Evolutionary conservation across 1,284 basidiomycete species (phyloP).

Genomic region (Cystobasidium pallidum): DNA sequence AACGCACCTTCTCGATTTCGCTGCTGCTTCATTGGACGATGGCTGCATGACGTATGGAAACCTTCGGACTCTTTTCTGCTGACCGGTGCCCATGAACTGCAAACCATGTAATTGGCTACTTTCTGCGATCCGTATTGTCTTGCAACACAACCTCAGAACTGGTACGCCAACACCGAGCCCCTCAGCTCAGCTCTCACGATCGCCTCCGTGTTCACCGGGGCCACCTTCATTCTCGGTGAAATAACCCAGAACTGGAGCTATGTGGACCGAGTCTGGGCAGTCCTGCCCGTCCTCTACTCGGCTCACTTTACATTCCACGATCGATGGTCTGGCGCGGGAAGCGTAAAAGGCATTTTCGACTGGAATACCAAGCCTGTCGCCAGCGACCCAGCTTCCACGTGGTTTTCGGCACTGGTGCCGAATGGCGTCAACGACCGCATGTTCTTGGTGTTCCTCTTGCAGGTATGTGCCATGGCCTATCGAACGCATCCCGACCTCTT

Average conservation of each 20-base stretch:
- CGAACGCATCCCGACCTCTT: too few relatives aligned
- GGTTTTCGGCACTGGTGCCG: slow-evolving; percentile 32
- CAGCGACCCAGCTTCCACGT: slow-evolving; percentile 5
- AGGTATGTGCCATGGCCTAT: too few relatives aligned
- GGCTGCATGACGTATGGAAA: too few relatives aligned
- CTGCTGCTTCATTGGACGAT: too few relatives aligned
- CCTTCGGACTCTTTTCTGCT: too few relatives aligned
- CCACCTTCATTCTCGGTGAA: slow-evolving; percentile 46
- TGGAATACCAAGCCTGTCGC: not conserved
- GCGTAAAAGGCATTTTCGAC: slow-evolving; percentile 34
- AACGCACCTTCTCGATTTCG: too few relatives aligned
- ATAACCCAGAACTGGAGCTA: slow-evolving; percentile 45
- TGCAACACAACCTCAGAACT: not conserved
- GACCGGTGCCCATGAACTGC: too few relatives aligned
- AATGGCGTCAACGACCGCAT: slow-evolving; percentile 54
- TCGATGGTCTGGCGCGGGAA: slow-evolving; percentile 38
- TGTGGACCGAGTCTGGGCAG: slow-evolving; percentile 62
- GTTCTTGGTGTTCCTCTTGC: slow-evolving; percentile 56
- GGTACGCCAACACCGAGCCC: slow-evolving; percentile 47
- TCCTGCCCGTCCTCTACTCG: slow-evolving; percentile 77
- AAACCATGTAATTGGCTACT: too few relatives aligned
- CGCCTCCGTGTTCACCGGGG: slow-evolving; percentile 13
- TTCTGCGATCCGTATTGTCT: too few relatives aligned
- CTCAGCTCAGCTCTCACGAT: slow-evolving; percentile 49
- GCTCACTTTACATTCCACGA: slow-evolving; percentile 65